These are phyloP conservation scores for Steccherinum ochraceum DNA, from an alignment of 768 basidiomycete species.

Conservation along the genomic window DNA sequence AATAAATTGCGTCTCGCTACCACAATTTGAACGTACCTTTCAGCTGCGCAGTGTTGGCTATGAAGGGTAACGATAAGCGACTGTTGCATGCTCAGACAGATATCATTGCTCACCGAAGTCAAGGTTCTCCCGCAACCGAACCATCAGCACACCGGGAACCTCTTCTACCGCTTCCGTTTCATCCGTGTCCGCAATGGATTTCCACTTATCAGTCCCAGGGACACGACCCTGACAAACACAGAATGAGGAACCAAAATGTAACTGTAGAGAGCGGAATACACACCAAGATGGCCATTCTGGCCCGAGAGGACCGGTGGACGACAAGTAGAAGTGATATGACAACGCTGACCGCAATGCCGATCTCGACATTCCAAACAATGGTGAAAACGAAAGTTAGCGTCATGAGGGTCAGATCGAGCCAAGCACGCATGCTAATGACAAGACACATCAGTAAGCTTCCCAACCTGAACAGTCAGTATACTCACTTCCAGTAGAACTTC, in stretches of 20 bases:
- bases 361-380: conserved; percentile 86
- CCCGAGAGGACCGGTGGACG: conserved; percentile 81
- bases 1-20: not conserved
- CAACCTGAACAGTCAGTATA: conserved; percentile 17
- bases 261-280: conserved; percentile 19
- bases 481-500: conserved; percentile 79
- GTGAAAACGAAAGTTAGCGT: conserved; percentile 81
- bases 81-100: not conserved
- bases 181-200: conserved; percentile 85
- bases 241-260: not conserved
- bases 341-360: conserved; percentile 85
- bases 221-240: conserved; percentile 59
- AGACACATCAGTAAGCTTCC: not conserved
- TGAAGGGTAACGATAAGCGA: not conserved
- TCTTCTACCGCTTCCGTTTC: conserved; percentile 80
- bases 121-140: conserved; percentile 84
- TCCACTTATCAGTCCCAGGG: conserved; percentile 87
- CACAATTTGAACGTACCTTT: conserved; percentile 53
- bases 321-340: conserved; percentile 85
- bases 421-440: conserved; percentile 70
- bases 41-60: conserved; percentile 91
- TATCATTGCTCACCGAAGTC: conserved; percentile 72
- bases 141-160: conserved; percentile 75
- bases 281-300: conserved; percentile 88
- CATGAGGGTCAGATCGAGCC: conserved; percentile 87